Conservation (phyloP, 495 filamentous ascomycete genomes). For the Terfezia boudieri region DNA sequence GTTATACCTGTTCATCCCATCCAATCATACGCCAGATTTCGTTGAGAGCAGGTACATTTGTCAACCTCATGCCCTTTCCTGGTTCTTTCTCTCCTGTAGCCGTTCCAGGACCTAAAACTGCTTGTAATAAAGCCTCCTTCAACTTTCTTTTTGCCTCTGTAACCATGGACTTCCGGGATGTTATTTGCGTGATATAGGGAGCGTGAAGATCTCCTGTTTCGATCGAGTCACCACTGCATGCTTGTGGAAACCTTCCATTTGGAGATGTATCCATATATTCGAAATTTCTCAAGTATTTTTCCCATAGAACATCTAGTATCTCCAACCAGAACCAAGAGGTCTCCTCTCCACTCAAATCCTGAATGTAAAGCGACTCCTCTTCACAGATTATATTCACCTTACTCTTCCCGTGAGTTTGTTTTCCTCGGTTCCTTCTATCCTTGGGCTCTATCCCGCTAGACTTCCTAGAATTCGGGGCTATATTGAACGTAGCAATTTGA, state of each 20-base stretch:
- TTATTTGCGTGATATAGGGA: too few species aligned
- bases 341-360: constrained; percentile 2
- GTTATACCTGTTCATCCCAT: neutral
- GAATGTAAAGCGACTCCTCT: neutral
- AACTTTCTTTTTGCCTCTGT: constrained; percentile 4
- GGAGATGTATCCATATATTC: neutral
- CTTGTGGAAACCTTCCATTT: neutral
- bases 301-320: constrained; percentile 4
- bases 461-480: neutral
- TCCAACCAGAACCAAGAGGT: constrained; percentile 13
- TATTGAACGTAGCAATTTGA: too few species aligned
- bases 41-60: neutral
- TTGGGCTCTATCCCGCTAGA: neutral
- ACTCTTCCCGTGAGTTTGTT: neutral
- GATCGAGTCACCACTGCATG: too few species aligned
- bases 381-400: too few species aligned
- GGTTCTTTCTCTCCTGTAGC: neutral
- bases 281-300: neutral
- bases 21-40: neutral
- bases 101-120: neutral
- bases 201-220: too few species aligned
- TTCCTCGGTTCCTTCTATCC: constrained; percentile 1
- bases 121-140: constrained; percentile 2
- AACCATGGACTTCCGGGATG: neutral
- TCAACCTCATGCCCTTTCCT: neutral